Conservation (phyloP, 257 asterid genomes). For the Dorcoceras hygrometricum region DNA sequence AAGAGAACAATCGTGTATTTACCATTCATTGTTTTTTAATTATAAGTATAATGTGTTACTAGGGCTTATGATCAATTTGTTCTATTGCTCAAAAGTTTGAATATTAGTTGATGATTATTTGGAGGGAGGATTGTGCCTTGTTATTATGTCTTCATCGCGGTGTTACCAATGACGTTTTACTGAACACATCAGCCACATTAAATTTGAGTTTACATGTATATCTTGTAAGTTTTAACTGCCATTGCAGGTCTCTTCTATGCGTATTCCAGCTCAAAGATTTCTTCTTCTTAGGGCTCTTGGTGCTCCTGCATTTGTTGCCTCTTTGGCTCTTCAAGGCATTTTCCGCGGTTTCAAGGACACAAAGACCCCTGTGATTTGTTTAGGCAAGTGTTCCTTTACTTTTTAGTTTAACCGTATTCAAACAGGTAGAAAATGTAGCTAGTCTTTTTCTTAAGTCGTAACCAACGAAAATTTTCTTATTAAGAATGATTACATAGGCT, state of each 20-base stretch:
- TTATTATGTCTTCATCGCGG: background rate
- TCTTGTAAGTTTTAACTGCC: conserved; percentile 4
- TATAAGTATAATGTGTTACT: background rate
- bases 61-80: background rate
- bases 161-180: background rate
- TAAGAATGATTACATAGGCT: background rate
- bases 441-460: too few relatives aligned
- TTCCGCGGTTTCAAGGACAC: conserved; percentile 98
- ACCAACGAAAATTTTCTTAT: background rate
- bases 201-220: background rate
- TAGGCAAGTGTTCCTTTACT: conserved; percentile 52
- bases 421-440: background rate
- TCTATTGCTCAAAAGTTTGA: background rate
- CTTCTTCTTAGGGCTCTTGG: conserved; percentile 87
- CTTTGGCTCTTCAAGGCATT: conserved; percentile 97
- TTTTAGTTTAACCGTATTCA: conserved; percentile 14
- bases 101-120: too few relatives aligned
- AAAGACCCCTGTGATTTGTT: conserved; percentile 79
- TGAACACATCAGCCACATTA: background rate
- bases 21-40: too few relatives aligned
- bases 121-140: background rate
- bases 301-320: conserved; percentile 94
- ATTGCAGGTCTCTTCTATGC: conserved; percentile 76
- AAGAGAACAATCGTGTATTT: too few relatives aligned
- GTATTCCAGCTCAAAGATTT: conserved; percentile 69